Percentiles rank a stretch among this genome's conserved stretches.
These are phyloP conservation scores for Pseudonitzschia multiseries DNA, from an alignment of 108 stramenopile species.

Conservation along the genomic window DNA sequence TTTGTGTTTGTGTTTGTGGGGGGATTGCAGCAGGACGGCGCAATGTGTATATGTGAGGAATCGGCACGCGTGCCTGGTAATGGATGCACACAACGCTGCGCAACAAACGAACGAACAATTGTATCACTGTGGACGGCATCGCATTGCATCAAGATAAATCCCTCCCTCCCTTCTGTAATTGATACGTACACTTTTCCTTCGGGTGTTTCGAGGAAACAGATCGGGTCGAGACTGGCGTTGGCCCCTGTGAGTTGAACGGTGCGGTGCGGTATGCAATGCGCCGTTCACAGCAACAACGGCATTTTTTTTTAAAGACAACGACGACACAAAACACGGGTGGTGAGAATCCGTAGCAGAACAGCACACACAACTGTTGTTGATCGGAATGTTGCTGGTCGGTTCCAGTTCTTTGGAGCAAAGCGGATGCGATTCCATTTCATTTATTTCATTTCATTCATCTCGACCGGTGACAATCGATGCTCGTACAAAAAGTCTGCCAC, in stretches of 20 bases:
- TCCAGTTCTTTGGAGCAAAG: too few species aligned
- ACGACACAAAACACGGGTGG: neutral
- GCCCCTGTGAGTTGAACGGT: slow-evolving; percentile 45
- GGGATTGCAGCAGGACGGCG: neutral
- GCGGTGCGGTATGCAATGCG: neutral
- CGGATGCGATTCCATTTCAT: too few species aligned
- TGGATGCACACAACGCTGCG: too few species aligned
- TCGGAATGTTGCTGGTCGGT: too few species aligned
- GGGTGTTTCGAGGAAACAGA: slow-evolving; percentile 86
- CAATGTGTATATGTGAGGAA: neutral
- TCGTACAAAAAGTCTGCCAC: too few species aligned
- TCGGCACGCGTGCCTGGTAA: too few species aligned
- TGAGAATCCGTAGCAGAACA: neutral
- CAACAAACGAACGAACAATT: too few species aligned
- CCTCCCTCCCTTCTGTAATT: neutral
- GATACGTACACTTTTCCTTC: slow-evolving; percentile 74
- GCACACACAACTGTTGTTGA: too few species aligned
- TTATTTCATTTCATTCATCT: too few species aligned
- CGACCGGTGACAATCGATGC: too few species aligned
- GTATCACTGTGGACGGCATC: neutral
- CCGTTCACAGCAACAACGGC: too few species aligned
- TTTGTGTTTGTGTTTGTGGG: neutral
- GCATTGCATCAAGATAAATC: neutral
- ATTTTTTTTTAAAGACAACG: neutral
- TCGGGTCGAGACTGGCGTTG: slow-evolving; percentile 84